phyloP scores from a whole-genome alignment of 352 stramenopile species.

The Thraustotheca clavata region DNA sequence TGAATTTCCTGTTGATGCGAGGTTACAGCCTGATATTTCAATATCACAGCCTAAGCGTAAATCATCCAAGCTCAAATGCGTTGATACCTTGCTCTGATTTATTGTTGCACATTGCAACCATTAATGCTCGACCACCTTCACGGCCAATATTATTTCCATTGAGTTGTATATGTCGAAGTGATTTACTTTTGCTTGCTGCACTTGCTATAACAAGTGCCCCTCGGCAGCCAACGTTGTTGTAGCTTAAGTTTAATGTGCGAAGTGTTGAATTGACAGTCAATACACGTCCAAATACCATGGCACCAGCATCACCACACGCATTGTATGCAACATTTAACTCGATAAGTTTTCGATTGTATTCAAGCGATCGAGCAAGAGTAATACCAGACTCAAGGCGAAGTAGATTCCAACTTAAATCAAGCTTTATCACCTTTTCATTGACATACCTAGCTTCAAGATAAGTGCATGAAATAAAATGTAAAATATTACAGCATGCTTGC shows the following conservation, averaged over 20 bases:
- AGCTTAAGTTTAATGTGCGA: conserved; percentile 57
- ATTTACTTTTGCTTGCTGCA: conserved; percentile 45
- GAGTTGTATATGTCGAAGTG: conserved; percentile 52
- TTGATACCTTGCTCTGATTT: conserved; percentile 27
- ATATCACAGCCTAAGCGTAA: conserved; percentile 32
- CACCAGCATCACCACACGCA: conserved; percentile 53
- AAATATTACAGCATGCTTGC: conserved; percentile 65
- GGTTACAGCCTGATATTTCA: conserved; percentile 52
- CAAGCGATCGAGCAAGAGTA: conserved; percentile 49
- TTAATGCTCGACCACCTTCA: conserved; percentile 56
- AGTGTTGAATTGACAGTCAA: conserved; percentile 53
- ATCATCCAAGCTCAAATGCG: neutral
- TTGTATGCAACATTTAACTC: conserved; percentile 75
- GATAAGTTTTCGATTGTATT: conserved; percentile 51
- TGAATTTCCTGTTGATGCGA: conserved; percentile 21
- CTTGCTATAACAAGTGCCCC: conserved; percentile 62
- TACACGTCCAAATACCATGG: conserved; percentile 68
- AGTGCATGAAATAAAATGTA: neutral
- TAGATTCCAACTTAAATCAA: conserved; percentile 88
- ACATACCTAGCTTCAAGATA: conserved; percentile 3
- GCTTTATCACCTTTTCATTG: conserved; percentile 63
- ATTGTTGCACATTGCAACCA: conserved; percentile 59
- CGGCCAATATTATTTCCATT: conserved; percentile 68
- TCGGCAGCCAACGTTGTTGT: conserved; percentile 70
- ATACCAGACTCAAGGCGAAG: conserved; percentile 70